Evolutionary conservation across 352 stramenopile species (phyloP), one percentile per base, ranked within the genome.

Genomic region (Globisporangium lucens): DNA sequence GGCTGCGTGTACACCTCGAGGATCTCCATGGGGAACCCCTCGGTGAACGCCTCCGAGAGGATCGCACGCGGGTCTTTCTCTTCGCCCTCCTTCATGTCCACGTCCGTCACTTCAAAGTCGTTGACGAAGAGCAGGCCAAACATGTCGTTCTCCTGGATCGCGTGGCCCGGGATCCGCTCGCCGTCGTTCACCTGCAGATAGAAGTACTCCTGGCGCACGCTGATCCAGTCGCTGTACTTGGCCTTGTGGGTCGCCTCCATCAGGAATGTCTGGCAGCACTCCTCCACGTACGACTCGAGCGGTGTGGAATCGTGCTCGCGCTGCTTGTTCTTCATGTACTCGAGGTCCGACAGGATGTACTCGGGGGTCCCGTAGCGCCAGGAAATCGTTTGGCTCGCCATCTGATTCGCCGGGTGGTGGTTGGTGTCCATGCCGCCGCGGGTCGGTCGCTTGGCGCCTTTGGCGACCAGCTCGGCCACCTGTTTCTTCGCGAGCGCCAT

Each of bases 11-110:
- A 94, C 56, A 93, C 87, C 24, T 91, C 72, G 12, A 93, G 71
- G 13, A 94, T 81, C 59, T 93, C 87, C 75, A 94, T 86, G 15
- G 87, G 87, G 55, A 93, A 94, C 13, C 87, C 85, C 8, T 91
- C 78, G 12, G 83, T 74, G 57, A 94, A 88, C 0, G 82, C 87
- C 66, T 92, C 80, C 13, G 78, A 68, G 0, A 94, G 67, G 27
- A 87, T 72, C 13, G 75, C 81, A 4, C 79, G 77, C 13, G 79
- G 80, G 22, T 88, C 77, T 30, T 85, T 75, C 38, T 85, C 80
- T 1, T 84, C 74, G 58, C 71, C 72, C 10, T 80, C 75, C 59
- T 66, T 64, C 20, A 66, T 49, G 15, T 77, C 74, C 20, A 75
- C 68, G 35, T 74, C 77, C 9, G 62, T 47, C 7, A 77, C 59